Evolutionary conservation across 345 rosid genomes (phyloP).

Genomic region (Orychophragmus violaceus): DNA sequence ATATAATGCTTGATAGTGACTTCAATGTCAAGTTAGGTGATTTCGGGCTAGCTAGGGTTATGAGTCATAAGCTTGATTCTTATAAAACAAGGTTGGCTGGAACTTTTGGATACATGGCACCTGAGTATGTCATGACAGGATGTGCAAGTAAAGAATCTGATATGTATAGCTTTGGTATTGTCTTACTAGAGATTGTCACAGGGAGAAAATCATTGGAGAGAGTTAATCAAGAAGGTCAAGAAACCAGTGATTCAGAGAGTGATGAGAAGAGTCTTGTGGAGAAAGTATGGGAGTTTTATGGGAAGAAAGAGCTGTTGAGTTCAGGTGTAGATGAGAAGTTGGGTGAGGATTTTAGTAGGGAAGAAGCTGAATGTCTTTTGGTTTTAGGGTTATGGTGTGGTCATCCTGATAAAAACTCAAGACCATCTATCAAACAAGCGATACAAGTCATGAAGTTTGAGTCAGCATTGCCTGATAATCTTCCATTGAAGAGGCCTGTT

Average conservation of each 20-base stretch:
- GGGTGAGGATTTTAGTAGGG: slow-evolving; percentile 2
- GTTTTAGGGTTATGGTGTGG: slow-evolving; percentile 32
- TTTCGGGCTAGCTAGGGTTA: slow-evolving; percentile 36
- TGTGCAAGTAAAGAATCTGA: slow-evolving; percentile 37
- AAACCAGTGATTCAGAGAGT: background rate
- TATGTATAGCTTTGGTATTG: slow-evolving; percentile 39
- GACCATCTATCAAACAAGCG: slow-evolving; percentile 43
- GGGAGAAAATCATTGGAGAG: slow-evolving; percentile 32
- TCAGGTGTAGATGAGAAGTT: slow-evolving; percentile 25
- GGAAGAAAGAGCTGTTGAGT: slow-evolving; percentile 1
- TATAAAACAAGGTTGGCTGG: slow-evolving; percentile 37
- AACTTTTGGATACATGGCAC: slow-evolving; percentile 46
- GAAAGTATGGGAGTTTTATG: slow-evolving; percentile 43
- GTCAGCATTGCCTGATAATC: slow-evolving; percentile 31
- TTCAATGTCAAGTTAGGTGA: slow-evolving; percentile 48
- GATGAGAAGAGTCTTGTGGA: slow-evolving; percentile 31
- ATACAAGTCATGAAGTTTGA: slow-evolving; percentile 43
- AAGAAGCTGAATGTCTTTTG: slow-evolving; percentile 21
- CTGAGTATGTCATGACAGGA: slow-evolving; percentile 30
- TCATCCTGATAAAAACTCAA: slow-evolving; percentile 29
- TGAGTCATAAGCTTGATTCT: slow-evolving; percentile 36
- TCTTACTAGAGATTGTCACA: slow-evolving; percentile 33
- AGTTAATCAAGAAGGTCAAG: background rate
- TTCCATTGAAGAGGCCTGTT: slow-evolving; percentile 41
- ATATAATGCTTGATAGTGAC: slow-evolving; percentile 32